A percentile compares a stretch with the other conserved stretches of the same genome.
These are phyloP conservation scores for Acer campestre DNA, from an alignment of 345 rosid genomes.

Conservation along the genomic window DNA sequence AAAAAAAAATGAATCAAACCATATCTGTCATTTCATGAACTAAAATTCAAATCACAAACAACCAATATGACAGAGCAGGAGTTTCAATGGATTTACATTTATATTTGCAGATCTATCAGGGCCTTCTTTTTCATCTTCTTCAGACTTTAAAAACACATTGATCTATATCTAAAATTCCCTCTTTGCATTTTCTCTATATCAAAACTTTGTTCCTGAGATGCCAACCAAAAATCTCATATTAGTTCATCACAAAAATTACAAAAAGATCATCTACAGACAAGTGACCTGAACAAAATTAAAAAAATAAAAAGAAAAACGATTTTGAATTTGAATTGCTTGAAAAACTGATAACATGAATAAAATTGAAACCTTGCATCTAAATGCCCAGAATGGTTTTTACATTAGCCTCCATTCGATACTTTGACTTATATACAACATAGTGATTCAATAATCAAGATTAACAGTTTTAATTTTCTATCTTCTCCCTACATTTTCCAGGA, in stretches of 20 bases:
- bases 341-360: background rate
- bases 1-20: conserved; percentile 13
- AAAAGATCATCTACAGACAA: background rate
- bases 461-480: background rate
- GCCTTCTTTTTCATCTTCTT: conserved; percentile 29
- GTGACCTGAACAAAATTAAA: background rate
- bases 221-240: conserved; percentile 14
- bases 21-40: conserved; percentile 15
- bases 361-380: background rate
- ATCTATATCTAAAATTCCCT: conserved; percentile 25
- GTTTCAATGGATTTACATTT: conserved; percentile 44
- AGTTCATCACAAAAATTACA: conserved; percentile 4
- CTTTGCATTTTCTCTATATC: conserved; percentile 50
- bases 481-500: background rate
- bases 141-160: conserved; percentile 10
- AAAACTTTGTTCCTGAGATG: conserved; percentile 87
- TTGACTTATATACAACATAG: background rate
- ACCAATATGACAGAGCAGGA: conserved; percentile 20
- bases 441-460: background rate
- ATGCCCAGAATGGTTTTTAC: background rate
- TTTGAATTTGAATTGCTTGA: background rate
- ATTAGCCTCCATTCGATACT: background rate
- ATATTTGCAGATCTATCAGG: conserved; percentile 23
- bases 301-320: background rate
- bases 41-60: conserved; percentile 20